These are phyloP conservation scores for Cystobasidium pallidum DNA, from an alignment of 1,284 basidiomycete species.

Conservation along the genomic window DNA sequence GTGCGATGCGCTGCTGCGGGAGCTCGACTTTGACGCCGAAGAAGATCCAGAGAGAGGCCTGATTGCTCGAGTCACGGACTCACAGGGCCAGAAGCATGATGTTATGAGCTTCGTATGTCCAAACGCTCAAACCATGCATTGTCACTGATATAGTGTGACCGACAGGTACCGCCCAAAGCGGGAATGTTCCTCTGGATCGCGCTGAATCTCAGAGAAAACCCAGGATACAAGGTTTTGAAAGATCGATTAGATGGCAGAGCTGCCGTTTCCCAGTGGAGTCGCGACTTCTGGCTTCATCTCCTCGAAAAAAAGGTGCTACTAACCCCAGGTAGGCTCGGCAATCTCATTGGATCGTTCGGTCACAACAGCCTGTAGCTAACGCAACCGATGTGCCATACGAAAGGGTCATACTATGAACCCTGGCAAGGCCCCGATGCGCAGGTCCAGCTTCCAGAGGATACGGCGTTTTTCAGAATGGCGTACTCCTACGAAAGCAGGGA, in stretches of 20 bases:
- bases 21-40: constrained; percentile 19
- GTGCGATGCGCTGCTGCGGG: constrained; percentile 25
- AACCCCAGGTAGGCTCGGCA: constrained; percentile 9
- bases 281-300: constrained; percentile 18
- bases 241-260: neutral
- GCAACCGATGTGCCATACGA: too few species aligned
- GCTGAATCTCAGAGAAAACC: constrained; percentile 1
- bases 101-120: constrained; percentile 12
- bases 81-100: constrained; percentile 3
- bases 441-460: neutral
- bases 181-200: constrained; percentile 51
- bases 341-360: too few species aligned
- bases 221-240: neutral
- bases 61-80: neutral
- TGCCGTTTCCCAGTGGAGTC: constrained; percentile 16
- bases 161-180: constrained; percentile 48
- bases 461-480: constrained; percentile 24
- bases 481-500: constrained; percentile 27
- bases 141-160: constrained; percentile 42
- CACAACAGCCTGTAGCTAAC: too few species aligned
- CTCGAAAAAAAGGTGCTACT: constrained; percentile 28
- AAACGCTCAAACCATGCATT: neutral
- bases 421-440: constrained; percentile 19
- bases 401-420: constrained; percentile 28
- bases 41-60: neutral